Conservation (phyloP, 345 rosid species). For the Orychophragmus violaceus region DNA sequence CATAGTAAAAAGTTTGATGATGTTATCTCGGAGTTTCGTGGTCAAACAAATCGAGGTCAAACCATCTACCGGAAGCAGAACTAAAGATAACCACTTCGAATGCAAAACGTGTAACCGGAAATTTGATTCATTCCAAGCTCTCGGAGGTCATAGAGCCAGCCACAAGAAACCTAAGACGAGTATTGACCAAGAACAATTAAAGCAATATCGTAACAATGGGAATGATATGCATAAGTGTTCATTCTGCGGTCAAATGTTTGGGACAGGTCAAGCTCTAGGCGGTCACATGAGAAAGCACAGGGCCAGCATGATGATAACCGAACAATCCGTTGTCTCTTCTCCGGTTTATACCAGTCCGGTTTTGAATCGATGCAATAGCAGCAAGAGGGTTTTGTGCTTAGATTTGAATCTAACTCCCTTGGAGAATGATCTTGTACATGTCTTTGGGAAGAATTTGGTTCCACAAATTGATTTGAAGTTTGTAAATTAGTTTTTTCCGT, state of each 20-base stretch:
- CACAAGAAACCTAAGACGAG: slow-evolving; percentile 47
- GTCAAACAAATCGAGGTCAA: slow-evolving; percentile 20
- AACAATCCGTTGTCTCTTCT: neutral
- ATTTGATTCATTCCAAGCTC: slow-evolving; percentile 63
- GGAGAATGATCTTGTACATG: slow-evolving; percentile 50
- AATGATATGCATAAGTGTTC: slow-evolving; percentile 45
- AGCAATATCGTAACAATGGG: slow-evolving; percentile 4
- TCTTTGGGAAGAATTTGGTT: slow-evolving; percentile 45
- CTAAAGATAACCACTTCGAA: slow-evolving; percentile 28
- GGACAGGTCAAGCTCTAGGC: slow-evolving; percentile 63
- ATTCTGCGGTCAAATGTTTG: slow-evolving; percentile 46
- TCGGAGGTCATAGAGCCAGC: slow-evolving; percentile 75
- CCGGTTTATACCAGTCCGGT: no score
- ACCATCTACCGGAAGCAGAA: slow-evolving; percentile 2
- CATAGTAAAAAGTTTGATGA: slow-evolving; percentile 36
- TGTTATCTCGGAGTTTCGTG: slow-evolving; percentile 34
- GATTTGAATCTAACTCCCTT: slow-evolving; percentile 70
- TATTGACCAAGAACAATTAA: slow-evolving; percentile 22
- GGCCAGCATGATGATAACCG: neutral
- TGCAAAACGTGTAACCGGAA: slow-evolving; percentile 64
- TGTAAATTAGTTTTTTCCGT: slow-evolving; percentile 6
- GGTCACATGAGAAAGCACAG: slow-evolving; percentile 73
- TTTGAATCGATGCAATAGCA: slow-evolving; percentile 41
- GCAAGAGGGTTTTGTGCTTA: slow-evolving; percentile 35
- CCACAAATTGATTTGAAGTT: slow-evolving; percentile 41